Percentiles rank a stretch among this genome's conserved stretches.
These are phyloP conservation scores for Metarhizium album DNA, from an alignment of 2,329 filamentous ascomycete genomes.

Conservation along the genomic window DNA sequence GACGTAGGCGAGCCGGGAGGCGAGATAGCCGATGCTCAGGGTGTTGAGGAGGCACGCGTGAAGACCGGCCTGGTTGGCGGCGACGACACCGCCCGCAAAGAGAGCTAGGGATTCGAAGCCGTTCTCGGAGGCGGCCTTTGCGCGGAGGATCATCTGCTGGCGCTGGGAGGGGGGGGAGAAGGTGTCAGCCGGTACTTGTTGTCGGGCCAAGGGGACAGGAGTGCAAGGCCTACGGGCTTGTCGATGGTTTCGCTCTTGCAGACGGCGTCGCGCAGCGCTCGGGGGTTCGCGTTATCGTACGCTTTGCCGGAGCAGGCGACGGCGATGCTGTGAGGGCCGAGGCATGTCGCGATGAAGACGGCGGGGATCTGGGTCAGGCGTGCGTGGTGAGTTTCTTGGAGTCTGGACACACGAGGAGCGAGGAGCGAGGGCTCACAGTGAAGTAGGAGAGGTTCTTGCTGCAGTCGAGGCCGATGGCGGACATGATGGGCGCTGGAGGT, in stretches of 20 bases:
- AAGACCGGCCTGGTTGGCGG: conserved; percentile 34
- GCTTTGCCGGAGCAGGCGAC: conserved; percentile 17
- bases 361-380: conserved; percentile 26
- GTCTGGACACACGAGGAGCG: too few species aligned
- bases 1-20: conserved; percentile 29
- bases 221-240: conserved; percentile 14
- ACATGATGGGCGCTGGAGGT: conserved; percentile 17
- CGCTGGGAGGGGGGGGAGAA: conserved; percentile 19
- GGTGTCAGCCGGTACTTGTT: background rate
- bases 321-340: conserved; percentile 26
- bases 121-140: conserved; percentile 37
- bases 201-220: too few species aligned
- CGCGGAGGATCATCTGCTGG: conserved; percentile 43
- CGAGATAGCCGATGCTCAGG: conserved; percentile 29
- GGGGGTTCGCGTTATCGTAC: conserved; percentile 29
- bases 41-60: conserved; percentile 26
- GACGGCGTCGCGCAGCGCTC: conserved; percentile 20
- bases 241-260: conserved; percentile 21
- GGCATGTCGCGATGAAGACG: conserved; percentile 22
- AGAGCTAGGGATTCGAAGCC: conserved; percentile 33
- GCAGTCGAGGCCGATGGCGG: conserved; percentile 22
- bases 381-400: background rate
- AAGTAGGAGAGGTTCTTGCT: conserved; percentile 8
- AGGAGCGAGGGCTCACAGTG: conserved; percentile 4
- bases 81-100: conserved; percentile 31